Conservation (phyloP, 768 basidiomycete species). For the Leccinum subgranulosum region DNA sequence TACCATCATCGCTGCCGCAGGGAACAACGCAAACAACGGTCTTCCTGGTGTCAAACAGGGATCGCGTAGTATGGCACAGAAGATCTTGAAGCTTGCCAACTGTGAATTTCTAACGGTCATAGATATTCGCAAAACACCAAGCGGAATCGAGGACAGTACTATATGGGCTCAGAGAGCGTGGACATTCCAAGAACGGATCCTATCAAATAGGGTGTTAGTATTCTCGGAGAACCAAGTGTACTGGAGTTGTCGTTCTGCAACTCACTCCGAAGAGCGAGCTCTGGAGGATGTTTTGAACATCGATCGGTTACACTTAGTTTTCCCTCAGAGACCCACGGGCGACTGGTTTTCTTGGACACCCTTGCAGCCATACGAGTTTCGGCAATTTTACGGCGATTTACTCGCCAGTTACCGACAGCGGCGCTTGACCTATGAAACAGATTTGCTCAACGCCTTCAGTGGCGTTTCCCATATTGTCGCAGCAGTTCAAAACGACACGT, state of each 20-base stretch:
- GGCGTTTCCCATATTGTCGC: conserved; percentile 14
- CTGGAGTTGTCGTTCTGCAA: conserved; percentile 12
- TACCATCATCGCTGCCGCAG: conserved; percentile 19
- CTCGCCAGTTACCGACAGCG: conserved; percentile 9
- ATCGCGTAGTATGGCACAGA: conserved; percentile 8
- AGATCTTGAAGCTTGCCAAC: conserved; percentile 5
- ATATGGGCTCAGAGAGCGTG: conserved; percentile 15
- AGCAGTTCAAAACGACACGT: conserved; percentile 8
- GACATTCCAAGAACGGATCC: conserved; percentile 20
- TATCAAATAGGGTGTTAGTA: conserved; percentile 14
- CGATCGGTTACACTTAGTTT: not conserved
- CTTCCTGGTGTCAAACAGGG: conserved; percentile 6
- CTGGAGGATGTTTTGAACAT: conserved; percentile 5
- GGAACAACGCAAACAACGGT: conserved; percentile 7
- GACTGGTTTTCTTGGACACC: not conserved
- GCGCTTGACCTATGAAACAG: conserved; percentile 13
- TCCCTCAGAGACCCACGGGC: not conserved
- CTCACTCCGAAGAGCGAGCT: conserved; percentile 12
- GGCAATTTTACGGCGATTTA: not conserved
- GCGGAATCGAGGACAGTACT: conserved; percentile 1
- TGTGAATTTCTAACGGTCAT: conserved; percentile 13
- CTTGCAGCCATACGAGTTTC: not conserved
- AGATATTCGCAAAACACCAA: not conserved
- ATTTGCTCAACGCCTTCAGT: conserved; percentile 12
- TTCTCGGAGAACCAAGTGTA: conserved; percentile 19